A percentile compares a stretch with the other conserved stretches of the same genome.
Conservation (phyloP, 768 basidiomycete genomes). For the Pleurotus platypus region DNA sequence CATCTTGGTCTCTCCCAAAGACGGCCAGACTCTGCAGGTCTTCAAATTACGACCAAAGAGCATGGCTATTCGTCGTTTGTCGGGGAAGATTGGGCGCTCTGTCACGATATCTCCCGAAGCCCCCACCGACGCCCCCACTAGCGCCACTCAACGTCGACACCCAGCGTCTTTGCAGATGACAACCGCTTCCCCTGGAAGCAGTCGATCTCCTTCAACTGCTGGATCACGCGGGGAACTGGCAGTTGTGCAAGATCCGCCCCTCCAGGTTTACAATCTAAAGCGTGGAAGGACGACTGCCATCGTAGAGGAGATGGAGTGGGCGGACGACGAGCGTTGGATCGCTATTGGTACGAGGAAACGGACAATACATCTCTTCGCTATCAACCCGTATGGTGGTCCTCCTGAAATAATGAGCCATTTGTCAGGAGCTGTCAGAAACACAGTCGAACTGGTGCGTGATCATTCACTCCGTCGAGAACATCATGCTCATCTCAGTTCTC, state of each 20-base stretch:
- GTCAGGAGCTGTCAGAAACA: slow-evolving; percentile 54
- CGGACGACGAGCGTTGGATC: slow-evolving; percentile 61
- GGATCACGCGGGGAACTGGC: background rate
- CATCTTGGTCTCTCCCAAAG: slow-evolving; percentile 45
- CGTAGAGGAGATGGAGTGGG: slow-evolving; percentile 53
- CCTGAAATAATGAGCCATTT: slow-evolving; percentile 62
- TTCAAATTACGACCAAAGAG: slow-evolving; percentile 35
- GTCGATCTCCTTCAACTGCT: slow-evolving; percentile 1
- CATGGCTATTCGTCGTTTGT: slow-evolving; percentile 1
- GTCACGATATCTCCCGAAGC: background rate
- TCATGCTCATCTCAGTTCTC: slow-evolving; percentile 2
- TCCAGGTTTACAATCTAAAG: slow-evolving; percentile 64
- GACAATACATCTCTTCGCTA: slow-evolving; percentile 69
- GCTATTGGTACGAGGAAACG: slow-evolving; percentile 63
- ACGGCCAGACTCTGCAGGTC: slow-evolving; percentile 52
- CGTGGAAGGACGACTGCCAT: slow-evolving; percentile 70
- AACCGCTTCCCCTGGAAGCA: background rate
- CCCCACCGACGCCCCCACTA: background rate
- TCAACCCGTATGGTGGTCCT: slow-evolving; percentile 73
- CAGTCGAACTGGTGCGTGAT: slow-evolving; percentile 40
- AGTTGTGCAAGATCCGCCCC: slow-evolving; percentile 25
- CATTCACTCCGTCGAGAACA: background rate
- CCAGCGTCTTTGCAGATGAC: background rate
- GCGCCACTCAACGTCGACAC: background rate
- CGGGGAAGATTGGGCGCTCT: background rate